phyloP scores from a whole-genome alignment of 2,329 filamentous ascomycete species.

The Fonsecaea multimorphosa region DNA sequence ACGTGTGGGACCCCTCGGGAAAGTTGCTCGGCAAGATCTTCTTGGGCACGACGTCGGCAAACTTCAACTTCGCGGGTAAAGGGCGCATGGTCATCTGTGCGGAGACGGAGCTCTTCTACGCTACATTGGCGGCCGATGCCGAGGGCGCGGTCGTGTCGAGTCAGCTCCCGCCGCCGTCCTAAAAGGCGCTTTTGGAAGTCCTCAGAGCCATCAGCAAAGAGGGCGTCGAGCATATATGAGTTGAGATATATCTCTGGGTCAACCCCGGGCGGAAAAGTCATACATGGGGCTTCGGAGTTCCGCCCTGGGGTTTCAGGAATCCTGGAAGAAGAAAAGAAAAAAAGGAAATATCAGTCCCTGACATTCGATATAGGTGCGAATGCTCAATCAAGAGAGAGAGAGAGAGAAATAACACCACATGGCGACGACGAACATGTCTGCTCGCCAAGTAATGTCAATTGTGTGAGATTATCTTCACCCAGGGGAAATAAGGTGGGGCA shows the following conservation, averaged over 20 bases:
- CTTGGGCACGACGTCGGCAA: slow-evolving; percentile 40
- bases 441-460: background rate
- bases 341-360: no score
- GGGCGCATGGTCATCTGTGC: slow-evolving; percentile 36
- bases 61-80: slow-evolving; percentile 40
- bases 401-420: no score
- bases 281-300: no score
- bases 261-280: no score
- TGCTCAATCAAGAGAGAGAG: background rate
- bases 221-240: background rate
- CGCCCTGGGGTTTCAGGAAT: no score
- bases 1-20: slow-evolving; percentile 60
- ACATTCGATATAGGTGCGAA: background rate
- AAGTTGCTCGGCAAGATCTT: slow-evolving; percentile 64
- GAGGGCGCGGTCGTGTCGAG: slow-evolving; percentile 31
- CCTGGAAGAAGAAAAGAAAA: no score
- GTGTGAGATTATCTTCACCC: no score
- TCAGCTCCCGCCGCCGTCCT: slow-evolving; percentile 31
- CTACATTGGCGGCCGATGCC: slow-evolving; percentile 31
- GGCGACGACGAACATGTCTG: background rate
- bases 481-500: no score
- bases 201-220: background rate
- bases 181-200: background rate
- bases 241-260: background rate
- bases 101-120: slow-evolving; percentile 35